These are phyloP conservation scores for Candida pseudoviswanathii DNA, from an alignment of 1,139 yeast genomes.

Conservation along the genomic window DNA sequence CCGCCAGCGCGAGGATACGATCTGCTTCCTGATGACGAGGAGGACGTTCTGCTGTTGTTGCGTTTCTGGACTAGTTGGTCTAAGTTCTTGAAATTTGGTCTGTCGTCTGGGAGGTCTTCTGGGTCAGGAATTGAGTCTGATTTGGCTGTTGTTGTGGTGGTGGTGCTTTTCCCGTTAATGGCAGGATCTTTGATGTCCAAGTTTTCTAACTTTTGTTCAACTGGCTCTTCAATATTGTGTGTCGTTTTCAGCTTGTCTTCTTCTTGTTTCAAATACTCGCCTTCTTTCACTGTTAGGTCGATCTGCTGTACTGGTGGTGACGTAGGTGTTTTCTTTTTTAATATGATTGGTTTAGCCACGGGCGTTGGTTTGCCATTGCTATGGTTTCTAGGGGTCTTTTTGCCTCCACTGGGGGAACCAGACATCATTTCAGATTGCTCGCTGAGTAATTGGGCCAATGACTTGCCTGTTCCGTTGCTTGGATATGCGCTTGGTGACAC, in stretches of 20 bases:
- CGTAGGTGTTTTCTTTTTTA: slow-evolving; percentile 36
- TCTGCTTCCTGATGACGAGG: slow-evolving; percentile 4
- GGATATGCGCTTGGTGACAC: slow-evolving; percentile 10
- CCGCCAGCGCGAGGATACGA: background rate
- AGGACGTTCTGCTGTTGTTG: slow-evolving; percentile 5
- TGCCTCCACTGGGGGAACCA: slow-evolving; percentile 16
- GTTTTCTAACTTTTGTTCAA: slow-evolving; percentile 9
- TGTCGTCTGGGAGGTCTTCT: slow-evolving; percentile 8
- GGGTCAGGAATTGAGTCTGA: background rate
- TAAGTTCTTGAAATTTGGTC: slow-evolving; percentile 38
- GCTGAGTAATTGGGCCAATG: slow-evolving; percentile 45
- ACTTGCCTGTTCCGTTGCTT: slow-evolving; percentile 27
- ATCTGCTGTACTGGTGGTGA: slow-evolving; percentile 17
- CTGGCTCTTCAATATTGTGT: background rate
- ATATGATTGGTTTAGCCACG: slow-evolving; percentile 37
- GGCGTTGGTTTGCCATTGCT: slow-evolving; percentile 27
- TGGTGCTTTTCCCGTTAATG: slow-evolving; percentile 4
- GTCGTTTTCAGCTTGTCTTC: slow-evolving; percentile 3
- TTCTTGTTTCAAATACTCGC: slow-evolving; percentile 12
- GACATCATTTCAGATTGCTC: slow-evolving; percentile 22
- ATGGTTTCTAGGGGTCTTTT: slow-evolving; percentile 21
- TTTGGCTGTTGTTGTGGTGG: background rate
- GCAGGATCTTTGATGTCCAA: slow-evolving; percentile 10
- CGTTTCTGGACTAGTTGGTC: slow-evolving; percentile 26
- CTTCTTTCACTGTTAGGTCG: slow-evolving; percentile 15